A percentile compares a stretch with the other conserved stretches of the same genome.
phyloP scores from a whole-genome alignment of 768 basidiomycete species.

The Stropharia rugosoannulata region DNA sequence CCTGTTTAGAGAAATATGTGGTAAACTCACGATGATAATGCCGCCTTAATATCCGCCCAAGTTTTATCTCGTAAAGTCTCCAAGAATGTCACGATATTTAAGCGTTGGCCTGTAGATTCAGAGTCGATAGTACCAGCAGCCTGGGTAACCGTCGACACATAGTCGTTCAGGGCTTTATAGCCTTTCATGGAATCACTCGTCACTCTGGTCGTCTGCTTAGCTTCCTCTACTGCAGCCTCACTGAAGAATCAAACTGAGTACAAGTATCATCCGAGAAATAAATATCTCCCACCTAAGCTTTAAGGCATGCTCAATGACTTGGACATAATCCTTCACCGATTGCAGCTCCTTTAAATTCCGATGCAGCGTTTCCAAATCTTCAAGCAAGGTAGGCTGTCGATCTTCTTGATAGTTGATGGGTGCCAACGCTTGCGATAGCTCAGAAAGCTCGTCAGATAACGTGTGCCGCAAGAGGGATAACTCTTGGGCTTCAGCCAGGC shows the following conservation, averaged over 20 bases:
- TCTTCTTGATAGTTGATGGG: constrained; percentile 51
- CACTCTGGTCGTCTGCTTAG: constrained; percentile 39
- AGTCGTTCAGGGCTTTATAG: constrained; percentile 61
- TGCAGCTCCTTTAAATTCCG: constrained; percentile 75
- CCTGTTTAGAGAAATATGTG: not conserved
- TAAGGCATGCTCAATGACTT: constrained; percentile 69
- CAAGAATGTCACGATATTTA: constrained; percentile 65
- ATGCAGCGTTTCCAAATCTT: constrained; percentile 81
- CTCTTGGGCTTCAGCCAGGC: constrained; percentile 67
- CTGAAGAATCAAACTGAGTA: constrained; percentile 32
- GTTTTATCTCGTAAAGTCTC: constrained; percentile 64
- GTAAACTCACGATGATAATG: constrained; percentile 57
- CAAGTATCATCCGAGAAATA: not conserved
- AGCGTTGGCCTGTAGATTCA: constrained; percentile 42
- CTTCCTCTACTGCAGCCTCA: constrained; percentile 56
- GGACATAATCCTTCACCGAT: constrained; percentile 73
- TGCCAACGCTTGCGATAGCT: constrained; percentile 62
- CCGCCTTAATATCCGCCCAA: constrained; percentile 73
- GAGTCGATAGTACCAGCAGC: constrained; percentile 47
- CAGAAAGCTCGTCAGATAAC: constrained; percentile 74
- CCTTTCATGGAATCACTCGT: constrained; percentile 46
- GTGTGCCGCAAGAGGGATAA: constrained; percentile 76
- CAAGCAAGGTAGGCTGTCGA: constrained; percentile 64
- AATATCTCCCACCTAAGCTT: constrained; percentile 58
- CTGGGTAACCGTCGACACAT: constrained; percentile 49